A percentile compares a stretch with the other conserved stretches of the same genome.
phyloP scores from a whole-genome alignment of 148 eudicot species.

The Rhododendron kiyosumense region DNA sequence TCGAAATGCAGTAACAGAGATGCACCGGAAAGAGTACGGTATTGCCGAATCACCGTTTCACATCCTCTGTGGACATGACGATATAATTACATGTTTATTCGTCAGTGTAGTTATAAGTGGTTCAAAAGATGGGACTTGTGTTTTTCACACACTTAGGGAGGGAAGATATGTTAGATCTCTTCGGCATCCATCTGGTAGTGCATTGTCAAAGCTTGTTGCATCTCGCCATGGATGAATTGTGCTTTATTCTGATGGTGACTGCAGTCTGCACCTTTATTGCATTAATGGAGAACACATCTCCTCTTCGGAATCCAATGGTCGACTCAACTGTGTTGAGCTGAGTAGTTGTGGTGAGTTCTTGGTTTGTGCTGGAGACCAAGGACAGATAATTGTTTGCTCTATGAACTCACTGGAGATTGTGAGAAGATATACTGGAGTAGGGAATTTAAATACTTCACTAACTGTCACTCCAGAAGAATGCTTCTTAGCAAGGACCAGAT shows the following conservation, averaged over 20 bases:
- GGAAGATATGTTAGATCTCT: constrained; percentile 91
- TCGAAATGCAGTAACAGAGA: constrained; percentile 56
- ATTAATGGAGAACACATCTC: constrained; percentile 86
- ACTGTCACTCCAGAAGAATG: constrained; percentile 94
- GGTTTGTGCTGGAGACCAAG: constrained; percentile 97
- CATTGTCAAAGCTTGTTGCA: constrained; percentile 82
- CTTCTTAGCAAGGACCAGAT: constrained; percentile 90
- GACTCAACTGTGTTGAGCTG: constrained; percentile 80
- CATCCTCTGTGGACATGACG: constrained; percentile 96
- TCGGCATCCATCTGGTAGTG: constrained; percentile 80
- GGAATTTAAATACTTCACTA: constrained; percentile 75
- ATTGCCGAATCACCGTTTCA: constrained; percentile 85
- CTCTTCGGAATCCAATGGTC: constrained; percentile 79
- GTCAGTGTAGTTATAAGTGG: constrained; percentile 93
- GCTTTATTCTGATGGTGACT: constrained; percentile 80
- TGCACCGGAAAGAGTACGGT: constrained; percentile 65
- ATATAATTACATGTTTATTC: constrained; percentile 80
- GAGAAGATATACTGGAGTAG: constrained; percentile 64
- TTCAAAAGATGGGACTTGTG: constrained; percentile 95
- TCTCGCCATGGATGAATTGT: constrained; percentile 81
- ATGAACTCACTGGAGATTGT: constrained; percentile 83
- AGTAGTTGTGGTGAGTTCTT: constrained; percentile 91
- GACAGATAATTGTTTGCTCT: constrained; percentile 82
- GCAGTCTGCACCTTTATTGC: constrained; percentile 77
- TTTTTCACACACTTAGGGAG: constrained; percentile 79